These are phyloP conservation scores for Euphorbia tirucalli DNA, from an alignment of 345 rosid species.

Conservation along the genomic window DNA sequence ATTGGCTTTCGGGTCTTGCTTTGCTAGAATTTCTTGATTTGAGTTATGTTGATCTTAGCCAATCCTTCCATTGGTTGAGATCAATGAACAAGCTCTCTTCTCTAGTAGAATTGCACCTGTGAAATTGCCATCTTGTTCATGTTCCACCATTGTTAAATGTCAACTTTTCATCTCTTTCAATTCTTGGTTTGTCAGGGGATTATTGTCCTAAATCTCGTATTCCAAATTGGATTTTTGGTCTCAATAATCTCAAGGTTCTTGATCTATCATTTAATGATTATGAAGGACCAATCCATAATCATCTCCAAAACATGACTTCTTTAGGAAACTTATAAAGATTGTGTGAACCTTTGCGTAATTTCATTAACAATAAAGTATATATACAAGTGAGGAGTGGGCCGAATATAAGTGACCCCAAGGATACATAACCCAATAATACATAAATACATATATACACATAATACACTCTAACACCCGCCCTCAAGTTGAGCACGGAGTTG, in stretches of 20 bases:
- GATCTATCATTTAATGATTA: not conserved
- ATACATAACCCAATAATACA: too few relatives aligned
- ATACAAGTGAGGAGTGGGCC: too few relatives aligned
- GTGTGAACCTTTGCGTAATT: too few relatives aligned
- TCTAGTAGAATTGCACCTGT: slow-evolving; percentile 13
- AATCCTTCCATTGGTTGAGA: slow-evolving; percentile 9
- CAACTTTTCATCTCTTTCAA: slow-evolving; percentile 22
- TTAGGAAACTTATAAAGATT: too few relatives aligned
- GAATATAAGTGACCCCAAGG: too few relatives aligned
- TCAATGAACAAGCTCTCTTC: slow-evolving; percentile 20
- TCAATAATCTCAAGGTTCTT: not conserved
- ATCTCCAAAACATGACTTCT: slow-evolving; percentile 4
- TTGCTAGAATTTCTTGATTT: slow-evolving; percentile 22
- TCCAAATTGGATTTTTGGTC: not conserved
- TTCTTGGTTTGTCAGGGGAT: slow-evolving; percentile 20
- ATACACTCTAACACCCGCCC: too few relatives aligned
- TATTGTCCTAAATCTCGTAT: not conserved
- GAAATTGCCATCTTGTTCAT: not conserved
- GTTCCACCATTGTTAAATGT: not conserved
- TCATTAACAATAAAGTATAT: too few relatives aligned
- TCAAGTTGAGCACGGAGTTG: too few relatives aligned
- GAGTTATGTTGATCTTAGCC: slow-evolving; percentile 1
- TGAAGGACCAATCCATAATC: too few relatives aligned
- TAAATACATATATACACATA: too few relatives aligned
- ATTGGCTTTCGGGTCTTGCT: slow-evolving; percentile 24